These are phyloP conservation scores for Phytophthora kernoviae DNA, from an alignment of 352 stramenopile species.

Conservation along the genomic window DNA sequence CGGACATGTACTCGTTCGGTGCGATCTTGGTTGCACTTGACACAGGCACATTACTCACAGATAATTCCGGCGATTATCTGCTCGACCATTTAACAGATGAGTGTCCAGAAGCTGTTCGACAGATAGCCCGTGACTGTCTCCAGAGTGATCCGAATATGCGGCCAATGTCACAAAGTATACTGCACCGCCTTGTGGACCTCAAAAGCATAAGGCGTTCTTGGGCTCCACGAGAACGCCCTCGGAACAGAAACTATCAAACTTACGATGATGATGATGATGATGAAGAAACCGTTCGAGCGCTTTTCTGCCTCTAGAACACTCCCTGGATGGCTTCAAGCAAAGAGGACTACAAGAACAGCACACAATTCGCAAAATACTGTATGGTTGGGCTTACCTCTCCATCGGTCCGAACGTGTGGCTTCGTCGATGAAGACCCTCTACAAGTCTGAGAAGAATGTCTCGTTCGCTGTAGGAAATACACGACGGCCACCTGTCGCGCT, in stretches of 20 bases:
- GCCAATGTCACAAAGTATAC: conserved; percentile 38
- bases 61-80: conserved; percentile 29
- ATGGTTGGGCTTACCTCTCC: conserved; percentile 20
- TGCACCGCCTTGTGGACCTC: conserved; percentile 24
- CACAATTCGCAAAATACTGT: conserved; percentile 30
- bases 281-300: conserved; percentile 11
- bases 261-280: conserved; percentile 5
- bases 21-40: conserved; percentile 63
- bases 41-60: conserved; percentile 46
- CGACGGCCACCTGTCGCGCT: conserved; percentile 41
- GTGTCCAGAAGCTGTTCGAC: conserved; percentile 45
- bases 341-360: neutral
- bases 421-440: conserved; percentile 26
- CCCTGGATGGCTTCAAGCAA: neutral
- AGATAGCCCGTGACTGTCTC: conserved; percentile 44
- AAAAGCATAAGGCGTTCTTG: conserved; percentile 17
- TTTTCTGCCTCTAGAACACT: conserved; percentile 20
- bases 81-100: conserved; percentile 36
- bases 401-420: conserved; percentile 27
- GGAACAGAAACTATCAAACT: conserved; percentile 3
- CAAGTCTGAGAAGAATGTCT: conserved; percentile 87
- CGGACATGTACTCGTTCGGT: conserved; percentile 65
- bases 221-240: conserved; percentile 18
- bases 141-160: conserved; percentile 37
- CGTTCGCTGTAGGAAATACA: conserved; percentile 67